Evolutionary conservation across 2,329 filamentous ascomycete genomes (phyloP).

Genomic region (Xylariomycetidae sp.): DNA sequence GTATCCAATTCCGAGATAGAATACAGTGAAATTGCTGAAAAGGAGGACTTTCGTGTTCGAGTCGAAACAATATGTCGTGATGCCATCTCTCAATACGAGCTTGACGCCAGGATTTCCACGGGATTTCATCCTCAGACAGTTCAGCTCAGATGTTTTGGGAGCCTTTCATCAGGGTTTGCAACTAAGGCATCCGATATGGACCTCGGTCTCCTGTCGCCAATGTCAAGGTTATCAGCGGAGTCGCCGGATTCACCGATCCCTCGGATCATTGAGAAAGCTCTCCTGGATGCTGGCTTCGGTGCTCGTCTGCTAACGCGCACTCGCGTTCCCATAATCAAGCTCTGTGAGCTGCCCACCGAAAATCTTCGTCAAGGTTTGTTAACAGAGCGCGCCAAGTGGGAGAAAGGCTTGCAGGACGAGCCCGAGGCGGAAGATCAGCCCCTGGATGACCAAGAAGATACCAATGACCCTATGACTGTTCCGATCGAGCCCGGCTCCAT

Average conservation of each 20-base stretch:
- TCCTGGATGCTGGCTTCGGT: constrained; percentile 68
- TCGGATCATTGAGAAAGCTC: constrained; percentile 67
- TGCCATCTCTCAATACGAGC: constrained; percentile 51
- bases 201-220: constrained; percentile 67
- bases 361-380: constrained; percentile 57
- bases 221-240: constrained; percentile 50
- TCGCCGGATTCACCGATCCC: constrained; percentile 60
- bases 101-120: constrained; percentile 28
- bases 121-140: constrained; percentile 54
- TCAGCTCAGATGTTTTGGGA: constrained; percentile 75
- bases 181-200: constrained; percentile 90
- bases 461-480: constrained; percentile 1
- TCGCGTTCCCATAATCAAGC: constrained; percentile 80
- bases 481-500: constrained; percentile 3
- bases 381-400: constrained; percentile 68
- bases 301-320: constrained; percentile 74
- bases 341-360: constrained; percentile 67
- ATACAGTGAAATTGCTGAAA: constrained; percentile 58
- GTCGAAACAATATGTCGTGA: constrained; percentile 63
- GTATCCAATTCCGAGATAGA: constrained; percentile 60
- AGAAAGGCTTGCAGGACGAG: constrained; percentile 46
- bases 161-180: constrained; percentile 78
- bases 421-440: constrained; percentile 32
- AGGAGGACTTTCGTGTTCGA: constrained; percentile 62
- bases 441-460: constrained; percentile 20